These are phyloP conservation scores for Nothopassalora personata DNA, from an alignment of 2,329 filamentous ascomycete species.

Conservation along the genomic window DNA sequence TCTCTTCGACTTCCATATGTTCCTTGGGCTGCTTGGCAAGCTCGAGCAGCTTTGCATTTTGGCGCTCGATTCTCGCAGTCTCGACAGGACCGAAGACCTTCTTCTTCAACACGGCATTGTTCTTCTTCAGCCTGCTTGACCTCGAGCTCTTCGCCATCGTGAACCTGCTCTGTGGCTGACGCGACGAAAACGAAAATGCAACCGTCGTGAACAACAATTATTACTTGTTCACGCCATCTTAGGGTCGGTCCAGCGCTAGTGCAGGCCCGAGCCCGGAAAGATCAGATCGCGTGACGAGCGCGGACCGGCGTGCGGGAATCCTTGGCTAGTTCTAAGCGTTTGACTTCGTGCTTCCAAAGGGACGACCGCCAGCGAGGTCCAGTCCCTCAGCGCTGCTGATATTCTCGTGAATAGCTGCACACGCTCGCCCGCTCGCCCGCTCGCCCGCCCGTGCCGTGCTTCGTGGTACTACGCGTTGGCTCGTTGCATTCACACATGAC, in stretches of 20 bases:
- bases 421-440: background rate
- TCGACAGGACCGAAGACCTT: constrained; percentile 81
- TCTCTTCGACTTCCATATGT: constrained; percentile 43
- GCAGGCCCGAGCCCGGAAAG: background rate
- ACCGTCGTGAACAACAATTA: background rate
- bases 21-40: constrained; percentile 72
- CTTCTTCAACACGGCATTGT: constrained; percentile 73
- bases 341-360: background rate
- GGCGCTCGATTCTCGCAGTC: constrained; percentile 69
- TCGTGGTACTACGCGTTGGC: constrained; percentile 1
- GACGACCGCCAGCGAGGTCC: background rate
- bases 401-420: background rate
- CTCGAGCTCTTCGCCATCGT: constrained; percentile 84
- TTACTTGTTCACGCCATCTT: background rate
- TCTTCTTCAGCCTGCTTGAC: constrained; percentile 73
- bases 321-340: background rate
- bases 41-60: constrained; percentile 80
- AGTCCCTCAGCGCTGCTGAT: background rate
- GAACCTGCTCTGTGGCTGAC: constrained; percentile 12
- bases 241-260: background rate
- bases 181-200: background rate
- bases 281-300: background rate
- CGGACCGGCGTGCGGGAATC: background rate
- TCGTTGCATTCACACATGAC: background rate
- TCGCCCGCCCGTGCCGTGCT: background rate